Conservation (phyloP, 805 yeast genomes). For the Suhomyces sp. region DNA sequence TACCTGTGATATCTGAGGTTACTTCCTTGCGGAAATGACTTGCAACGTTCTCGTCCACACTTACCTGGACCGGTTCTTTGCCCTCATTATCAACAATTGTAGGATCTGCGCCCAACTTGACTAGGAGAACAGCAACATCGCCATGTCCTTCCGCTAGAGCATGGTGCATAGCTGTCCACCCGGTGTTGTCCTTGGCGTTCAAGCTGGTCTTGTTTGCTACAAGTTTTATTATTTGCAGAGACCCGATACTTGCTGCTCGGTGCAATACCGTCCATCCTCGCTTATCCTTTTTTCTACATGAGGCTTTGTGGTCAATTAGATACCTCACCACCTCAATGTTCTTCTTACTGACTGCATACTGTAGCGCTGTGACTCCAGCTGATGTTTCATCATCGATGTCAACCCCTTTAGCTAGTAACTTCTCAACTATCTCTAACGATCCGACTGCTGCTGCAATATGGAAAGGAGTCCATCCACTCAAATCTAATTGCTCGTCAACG, state of each 20-base stretch:
- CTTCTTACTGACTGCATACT: conserved; percentile 71
- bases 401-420: conserved; percentile 48
- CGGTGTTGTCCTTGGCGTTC: conserved; percentile 64
- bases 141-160: conserved; percentile 89
- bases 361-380: conserved; percentile 74
- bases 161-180: conserved; percentile 88
- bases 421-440: conserved; percentile 47
- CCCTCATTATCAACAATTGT: conserved; percentile 49
- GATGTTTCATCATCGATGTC: conserved; percentile 55
- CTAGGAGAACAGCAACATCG: conserved; percentile 63
- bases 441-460: conserved; percentile 84
- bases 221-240: conserved; percentile 51
- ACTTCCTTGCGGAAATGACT: conserved; percentile 10
- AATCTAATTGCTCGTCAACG: conserved; percentile 66
- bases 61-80: conserved; percentile 36
- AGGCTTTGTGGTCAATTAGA: conserved; percentile 58
- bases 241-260: conserved; percentile 81
- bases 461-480: conserved; percentile 83
- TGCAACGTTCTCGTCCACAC: conserved; percentile 34
- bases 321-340: conserved; percentile 52
- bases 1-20: not conserved
- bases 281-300: conserved; percentile 64
- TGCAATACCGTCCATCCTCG: conserved; percentile 67
- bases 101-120: conserved; percentile 66
- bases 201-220: conserved; percentile 58